phyloP scores from a whole-genome alignment of 768 basidiomycete genomes.

The Dendrothele bispora region DNA sequence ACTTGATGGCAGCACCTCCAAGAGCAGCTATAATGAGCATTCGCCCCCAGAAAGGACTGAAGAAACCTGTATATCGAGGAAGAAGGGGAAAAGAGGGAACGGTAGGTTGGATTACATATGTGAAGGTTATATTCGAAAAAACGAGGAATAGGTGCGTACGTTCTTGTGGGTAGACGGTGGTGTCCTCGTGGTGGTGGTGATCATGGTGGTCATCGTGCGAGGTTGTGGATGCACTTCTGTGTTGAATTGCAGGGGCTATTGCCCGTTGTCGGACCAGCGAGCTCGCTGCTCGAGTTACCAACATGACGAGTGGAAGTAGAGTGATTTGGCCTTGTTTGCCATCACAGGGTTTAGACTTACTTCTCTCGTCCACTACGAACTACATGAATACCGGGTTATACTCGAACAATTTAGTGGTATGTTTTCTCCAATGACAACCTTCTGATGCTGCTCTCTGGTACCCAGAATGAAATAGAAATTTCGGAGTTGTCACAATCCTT shows the following conservation, averaged over 20 bases:
- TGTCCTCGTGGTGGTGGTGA: constrained; percentile 33
- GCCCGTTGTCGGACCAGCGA: constrained; percentile 32
- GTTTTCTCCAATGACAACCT: too few species aligned
- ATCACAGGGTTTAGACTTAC: constrained; percentile 27
- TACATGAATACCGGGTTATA: too few species aligned
- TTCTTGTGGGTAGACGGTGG: constrained; percentile 56
- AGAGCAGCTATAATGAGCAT: constrained; percentile 51
- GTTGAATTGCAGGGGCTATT: constrained; percentile 27
- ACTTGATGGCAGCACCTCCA: constrained; percentile 62
- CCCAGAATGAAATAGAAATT: too few species aligned
- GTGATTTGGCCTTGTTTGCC: constrained; percentile 24
- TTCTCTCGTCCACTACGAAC: too few species aligned
- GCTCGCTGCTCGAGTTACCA: constrained; percentile 9
- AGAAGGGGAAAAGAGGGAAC: background rate
- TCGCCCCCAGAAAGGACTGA: constrained; percentile 67
- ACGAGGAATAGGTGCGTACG: too few species aligned
- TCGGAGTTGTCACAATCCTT: too few species aligned
- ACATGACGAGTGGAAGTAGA: constrained; percentile 4
- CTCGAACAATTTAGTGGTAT: too few species aligned
- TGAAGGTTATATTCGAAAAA: too few species aligned
- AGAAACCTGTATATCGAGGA: constrained; percentile 47
- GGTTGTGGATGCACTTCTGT: constrained; percentile 46
- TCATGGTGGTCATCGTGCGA: constrained; percentile 42
- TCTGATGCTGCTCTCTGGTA: too few species aligned
- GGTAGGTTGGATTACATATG: background rate